Percentiles rank a stretch among this genome's conserved stretches.
phyloP scores from a whole-genome alignment of 192 early-diverging fungal species.

The Rhizophagus clarus region DNA sequence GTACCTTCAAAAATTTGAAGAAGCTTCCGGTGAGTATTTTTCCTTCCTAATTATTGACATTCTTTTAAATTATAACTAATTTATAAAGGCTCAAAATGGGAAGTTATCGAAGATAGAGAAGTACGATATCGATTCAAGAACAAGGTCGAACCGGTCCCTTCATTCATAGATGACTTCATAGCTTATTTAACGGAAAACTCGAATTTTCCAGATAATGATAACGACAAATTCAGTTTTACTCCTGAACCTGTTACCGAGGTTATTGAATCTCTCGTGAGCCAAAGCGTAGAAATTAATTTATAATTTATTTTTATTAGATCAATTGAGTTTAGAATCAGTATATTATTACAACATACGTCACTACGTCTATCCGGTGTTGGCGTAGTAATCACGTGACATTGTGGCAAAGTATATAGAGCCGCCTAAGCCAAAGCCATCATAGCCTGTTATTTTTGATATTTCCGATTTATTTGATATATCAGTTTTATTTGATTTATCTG shows the following conservation, averaged over 20 bases:
- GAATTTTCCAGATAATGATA: not conserved
- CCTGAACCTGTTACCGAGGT: not conserved
- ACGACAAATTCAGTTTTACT: slow-evolving; percentile 21
- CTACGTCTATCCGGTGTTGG: too few relatives aligned
- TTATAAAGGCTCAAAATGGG: slow-evolving; percentile 2
- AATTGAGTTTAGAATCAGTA: too few relatives aligned
- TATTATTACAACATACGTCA: too few relatives aligned
- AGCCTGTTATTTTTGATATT: too few relatives aligned
- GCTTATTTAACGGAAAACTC: not conserved
- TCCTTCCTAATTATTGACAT: not conserved
- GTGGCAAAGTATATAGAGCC: too few relatives aligned
- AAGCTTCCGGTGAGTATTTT: not conserved
- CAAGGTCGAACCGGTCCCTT: not conserved
- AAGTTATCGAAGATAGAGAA: slow-evolving; percentile 15
- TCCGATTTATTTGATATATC: too few relatives aligned
- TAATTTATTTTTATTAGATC: too few relatives aligned
- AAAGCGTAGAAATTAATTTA: too few relatives aligned
- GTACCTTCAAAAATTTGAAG: slow-evolving; percentile 9
- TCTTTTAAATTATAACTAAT: not conserved
- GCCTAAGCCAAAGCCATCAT: too few relatives aligned
- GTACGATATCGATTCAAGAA: not conserved
- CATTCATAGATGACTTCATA: slow-evolving; percentile 1
- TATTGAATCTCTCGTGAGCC: not conserved
- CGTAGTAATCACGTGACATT: too few relatives aligned
- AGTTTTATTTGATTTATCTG: too few relatives aligned